Conservation (phyloP, 1,284 basidiomycete species). For the Athelia sp. region DNA sequence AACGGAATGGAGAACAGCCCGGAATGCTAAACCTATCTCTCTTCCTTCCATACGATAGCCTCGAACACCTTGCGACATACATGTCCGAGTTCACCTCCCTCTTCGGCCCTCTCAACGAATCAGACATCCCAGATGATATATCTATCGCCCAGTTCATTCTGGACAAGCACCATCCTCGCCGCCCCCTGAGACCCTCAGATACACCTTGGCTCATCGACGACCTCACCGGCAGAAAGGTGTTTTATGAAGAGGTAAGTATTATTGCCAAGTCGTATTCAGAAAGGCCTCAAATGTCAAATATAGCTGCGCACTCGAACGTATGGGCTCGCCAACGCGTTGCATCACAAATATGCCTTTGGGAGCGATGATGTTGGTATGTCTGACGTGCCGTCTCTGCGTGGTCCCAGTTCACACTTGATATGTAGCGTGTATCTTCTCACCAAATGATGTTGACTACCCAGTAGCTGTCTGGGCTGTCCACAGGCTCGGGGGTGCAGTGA, state of each 20-base stretch:
- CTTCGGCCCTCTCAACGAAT: not conserved
- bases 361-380: no score
- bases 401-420: conserved; percentile 14
- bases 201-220: conserved; percentile 63
- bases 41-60: not conserved
- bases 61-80: not conserved
- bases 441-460: conserved; percentile 48
- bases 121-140: conserved; percentile 65
- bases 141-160: conserved; percentile 68
- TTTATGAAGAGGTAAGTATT: conserved; percentile 41
- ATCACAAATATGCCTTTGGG: conserved; percentile 38
- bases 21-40: no score
- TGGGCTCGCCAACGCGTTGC: conserved; percentile 54
- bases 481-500: conserved; percentile 64
- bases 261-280: no score
- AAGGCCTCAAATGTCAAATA: no score
- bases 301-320: conserved; percentile 49
- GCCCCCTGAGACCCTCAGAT: conserved; percentile 32
- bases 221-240: conserved; percentile 40
- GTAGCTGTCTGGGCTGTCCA: conserved; percentile 73
- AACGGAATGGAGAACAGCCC: no score
- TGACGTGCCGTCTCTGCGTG: no score
- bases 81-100: not conserved
- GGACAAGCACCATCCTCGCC: conserved; percentile 43
- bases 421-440: not conserved